Evolutionary conservation across 768 basidiomycete species (phyloP), one percentile per base, ranked within the genome.

Genomic region (Auricularia cornea): DNA sequence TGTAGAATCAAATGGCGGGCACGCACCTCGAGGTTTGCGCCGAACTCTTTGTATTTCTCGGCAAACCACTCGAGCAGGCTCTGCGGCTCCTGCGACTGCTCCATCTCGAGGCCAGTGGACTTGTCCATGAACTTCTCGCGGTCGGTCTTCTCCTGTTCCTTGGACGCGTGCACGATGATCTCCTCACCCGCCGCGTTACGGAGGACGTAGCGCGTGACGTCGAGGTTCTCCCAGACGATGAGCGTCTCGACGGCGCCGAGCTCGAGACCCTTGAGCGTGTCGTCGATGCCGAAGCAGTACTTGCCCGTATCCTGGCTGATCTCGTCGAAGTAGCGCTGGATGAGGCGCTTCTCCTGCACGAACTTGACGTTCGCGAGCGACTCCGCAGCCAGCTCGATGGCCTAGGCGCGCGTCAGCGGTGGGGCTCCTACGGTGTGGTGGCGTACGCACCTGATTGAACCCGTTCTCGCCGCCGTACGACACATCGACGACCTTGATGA

Each of bases 391-490:
- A 98, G 85, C 73, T 98, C 97, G 68, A 99, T 98, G 20, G 97
- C 96, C 92, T 94, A 68, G 11, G 68, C 35, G 35, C 35, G 35
- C 35, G 64, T 62, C 10, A 56, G 57, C 64, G 30, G 51, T 48
- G 8, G 59, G 62, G 20, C 11, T 31, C 44, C 35, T 38, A 14
- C 35, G 10, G 35, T 14, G 35, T 38, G 35, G 35, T 38, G 35
- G 35, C 35, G 35, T 26, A n/a, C 35, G 8, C 59, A 91, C 93
- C 83, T 99, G 97, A 73, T 98, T 98, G 80, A 98, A 99, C 30
- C 97, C 97, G 73, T 98, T 97, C 78, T 98, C 95, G 59, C 96
- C 95, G 51, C 97, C 97, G 70, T 99, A 99, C 66, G 90, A 93
- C 70, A 99, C 95, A 78, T 99, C 97, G 63, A 99, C 97, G 56